Evolutionary conservation across 768 basidiomycete genomes (phyloP), one percentile per base, ranked within the genome.

Genomic region (Royoungia palumana): DNA sequence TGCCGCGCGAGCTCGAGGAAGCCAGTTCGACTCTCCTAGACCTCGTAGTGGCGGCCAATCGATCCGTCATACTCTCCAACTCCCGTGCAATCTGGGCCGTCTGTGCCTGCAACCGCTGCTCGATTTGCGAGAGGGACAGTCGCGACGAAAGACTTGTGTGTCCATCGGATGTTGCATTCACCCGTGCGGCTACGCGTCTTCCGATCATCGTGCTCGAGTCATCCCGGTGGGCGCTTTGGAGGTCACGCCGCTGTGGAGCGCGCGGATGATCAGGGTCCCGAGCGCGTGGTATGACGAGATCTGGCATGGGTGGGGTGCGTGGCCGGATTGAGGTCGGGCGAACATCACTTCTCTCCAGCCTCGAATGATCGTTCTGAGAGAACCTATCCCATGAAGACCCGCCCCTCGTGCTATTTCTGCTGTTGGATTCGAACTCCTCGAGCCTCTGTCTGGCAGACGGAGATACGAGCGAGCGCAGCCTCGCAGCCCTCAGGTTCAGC

Each of bases 171-270:
- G n/a, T n/a, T n/a, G 56, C 50, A 25, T 49, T 56, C 17, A 57
- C 46, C 46, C 67, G 67, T 3, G 69, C 69, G 4, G 67, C 63
- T 36, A 68, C 67, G 34, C 66, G 67, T 22, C 69, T 61, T 30
- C 67, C 67, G 16, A 70, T 69, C 64, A 67, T 62, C 5, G 67
- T 68, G 10, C 54, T 65, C 14, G 69, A 51, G 9, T 68, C 67
- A n/a, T 70, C 67, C 6, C 48, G 52, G 36, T 44, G 48, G 28
- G 43, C 20, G 20, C 46, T 59, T 34, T 54, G 62, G 36, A 51
- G 16, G 13, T 68, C 61, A 42, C 54, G 57, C 20, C 63, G 53
- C 41, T 58, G 49, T 1, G 50, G 9, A 21, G 35, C 30, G 20
- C 50, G 60, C 9, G 52, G 45, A 41, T 67, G 61, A 27, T 41